These are phyloP conservation scores for Lenwebbia sp. DNA, from an alignment of 345 rosid genomes.

Conservation along the genomic window DNA sequence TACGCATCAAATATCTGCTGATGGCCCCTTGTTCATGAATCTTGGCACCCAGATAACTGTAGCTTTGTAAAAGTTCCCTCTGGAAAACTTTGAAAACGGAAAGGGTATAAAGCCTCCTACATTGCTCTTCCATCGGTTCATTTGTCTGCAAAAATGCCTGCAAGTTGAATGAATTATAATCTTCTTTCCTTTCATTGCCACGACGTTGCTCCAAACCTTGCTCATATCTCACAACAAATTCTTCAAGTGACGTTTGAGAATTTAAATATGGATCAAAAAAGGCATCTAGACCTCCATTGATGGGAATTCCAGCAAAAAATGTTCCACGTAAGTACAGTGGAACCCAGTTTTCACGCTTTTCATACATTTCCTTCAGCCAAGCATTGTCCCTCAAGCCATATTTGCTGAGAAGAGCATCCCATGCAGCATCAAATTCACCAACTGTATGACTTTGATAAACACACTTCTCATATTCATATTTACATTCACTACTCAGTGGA, in stretches of 20 bases:
- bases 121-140: constrained; percentile 79
- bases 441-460: constrained; percentile 56
- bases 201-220: constrained; percentile 57
- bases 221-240: constrained; percentile 53
- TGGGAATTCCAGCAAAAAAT: constrained; percentile 73
- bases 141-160: constrained; percentile 64
- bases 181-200: constrained; percentile 78
- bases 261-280: constrained; percentile 53
- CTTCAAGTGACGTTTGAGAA: constrained; percentile 44
- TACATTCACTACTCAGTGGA: constrained; percentile 42
- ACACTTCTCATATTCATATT: constrained; percentile 62
- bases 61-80: constrained; percentile 60
- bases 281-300: constrained; percentile 39
- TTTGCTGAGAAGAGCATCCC: constrained; percentile 53
- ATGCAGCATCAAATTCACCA: constrained; percentile 49
- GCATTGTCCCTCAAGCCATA: constrained; percentile 43
- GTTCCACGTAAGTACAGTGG: constrained; percentile 56
- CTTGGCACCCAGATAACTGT: constrained; percentile 53
- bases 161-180: constrained; percentile 57
- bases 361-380: constrained; percentile 71
- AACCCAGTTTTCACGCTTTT: constrained; percentile 69
- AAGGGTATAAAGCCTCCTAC: constrained; percentile 69
- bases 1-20: constrained; percentile 51
- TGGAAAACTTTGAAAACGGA: constrained; percentile 68
- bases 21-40: constrained; percentile 67